A percentile compares a stretch with the other conserved stretches of the same genome.
Evolutionary conservation across 1,139 yeast species (phyloP).

Genomic region (Taiozyma onychis): DNA sequence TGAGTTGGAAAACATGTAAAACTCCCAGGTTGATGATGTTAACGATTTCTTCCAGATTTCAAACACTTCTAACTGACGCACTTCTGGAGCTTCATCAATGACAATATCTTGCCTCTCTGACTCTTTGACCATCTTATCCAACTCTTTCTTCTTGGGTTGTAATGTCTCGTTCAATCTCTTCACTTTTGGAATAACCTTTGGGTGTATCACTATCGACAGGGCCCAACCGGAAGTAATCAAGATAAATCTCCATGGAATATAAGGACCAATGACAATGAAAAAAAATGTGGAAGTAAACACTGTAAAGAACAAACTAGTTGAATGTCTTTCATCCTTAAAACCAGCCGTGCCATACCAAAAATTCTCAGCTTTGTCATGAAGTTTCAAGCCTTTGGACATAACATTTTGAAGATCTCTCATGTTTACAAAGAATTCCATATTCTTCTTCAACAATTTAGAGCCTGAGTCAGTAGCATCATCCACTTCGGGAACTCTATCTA

Average conservation of each 20-base stretch:
- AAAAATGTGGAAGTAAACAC: conserved; percentile 38
- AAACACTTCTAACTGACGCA: conserved; percentile 60
- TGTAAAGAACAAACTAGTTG: conserved; percentile 50
- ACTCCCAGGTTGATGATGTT: conserved; percentile 49
- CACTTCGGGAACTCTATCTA: conserved; percentile 18
- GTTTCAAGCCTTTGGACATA: conserved; percentile 48
- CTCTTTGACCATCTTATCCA: conserved; percentile 25
- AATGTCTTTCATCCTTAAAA: conserved; percentile 62
- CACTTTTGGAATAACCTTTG: conserved; percentile 38
- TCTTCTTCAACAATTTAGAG: conserved; percentile 24
- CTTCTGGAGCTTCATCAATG: conserved; percentile 64
- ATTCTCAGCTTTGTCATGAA: conserved; percentile 48
- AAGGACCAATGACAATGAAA: conserved; percentile 50
- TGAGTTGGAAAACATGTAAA: conserved; percentile 41
- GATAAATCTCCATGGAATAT: conserved; percentile 61
- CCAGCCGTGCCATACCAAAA: conserved; percentile 62
- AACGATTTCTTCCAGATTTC: conserved; percentile 69
- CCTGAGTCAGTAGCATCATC: conserved; percentile 15
- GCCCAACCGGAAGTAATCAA: conserved; percentile 60
- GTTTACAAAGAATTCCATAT: conserved; percentile 34
- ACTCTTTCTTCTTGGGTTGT: conserved; percentile 19
- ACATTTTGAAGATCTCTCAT: conserved; percentile 44
- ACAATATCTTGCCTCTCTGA: conserved; percentile 47
- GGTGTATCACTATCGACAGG: conserved; percentile 46
- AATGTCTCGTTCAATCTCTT: conserved; percentile 18